phyloP scores from a whole-genome alignment of 192 early-diverging fungal genomes.

The Chytriomyces hyalinus region DNA sequence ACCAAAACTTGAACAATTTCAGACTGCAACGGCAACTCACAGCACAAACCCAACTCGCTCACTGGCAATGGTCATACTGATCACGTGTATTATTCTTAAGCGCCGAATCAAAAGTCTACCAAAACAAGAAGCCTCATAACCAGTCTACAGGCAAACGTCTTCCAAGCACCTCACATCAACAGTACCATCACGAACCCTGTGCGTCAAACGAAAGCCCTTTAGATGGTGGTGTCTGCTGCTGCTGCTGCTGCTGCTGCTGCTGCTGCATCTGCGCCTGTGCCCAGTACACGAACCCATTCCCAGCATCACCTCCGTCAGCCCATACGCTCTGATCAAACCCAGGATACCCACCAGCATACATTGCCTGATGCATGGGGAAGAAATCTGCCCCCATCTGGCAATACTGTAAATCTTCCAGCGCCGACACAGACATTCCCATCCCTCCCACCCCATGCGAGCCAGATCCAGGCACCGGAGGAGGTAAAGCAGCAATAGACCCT shows the following conservation, averaged over 20 bases:
- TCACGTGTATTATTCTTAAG: too few species aligned
- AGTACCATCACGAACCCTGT: too few species aligned
- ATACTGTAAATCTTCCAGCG: conserved; percentile 25
- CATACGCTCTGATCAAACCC: background rate
- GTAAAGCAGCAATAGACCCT: background rate
- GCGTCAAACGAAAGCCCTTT: too few species aligned
- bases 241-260: background rate
- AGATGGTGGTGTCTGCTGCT: background rate
- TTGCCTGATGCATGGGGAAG: conserved; percentile 15
- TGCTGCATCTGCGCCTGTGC: background rate
- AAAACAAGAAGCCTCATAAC: too few species aligned
- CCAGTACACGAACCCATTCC: background rate
- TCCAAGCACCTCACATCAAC: too few species aligned
- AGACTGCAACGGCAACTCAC: too few species aligned
- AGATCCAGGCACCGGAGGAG: background rate
- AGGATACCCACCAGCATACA: background rate
- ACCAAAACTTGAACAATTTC: too few species aligned
- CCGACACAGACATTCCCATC: conserved; percentile 24
- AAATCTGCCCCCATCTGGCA: background rate
- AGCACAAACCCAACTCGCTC: too few species aligned
- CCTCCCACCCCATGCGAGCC: conserved; percentile 1
- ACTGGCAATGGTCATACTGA: too few species aligned
- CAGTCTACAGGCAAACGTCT: too few species aligned
- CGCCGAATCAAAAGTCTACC: too few species aligned
- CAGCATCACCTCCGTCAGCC: background rate